A percentile compares a stretch with the other conserved stretches of the same genome.
Evolutionary conservation across 139 green algal species (phyloP).

Genomic region (Yamagishiella unicocca): DNA sequence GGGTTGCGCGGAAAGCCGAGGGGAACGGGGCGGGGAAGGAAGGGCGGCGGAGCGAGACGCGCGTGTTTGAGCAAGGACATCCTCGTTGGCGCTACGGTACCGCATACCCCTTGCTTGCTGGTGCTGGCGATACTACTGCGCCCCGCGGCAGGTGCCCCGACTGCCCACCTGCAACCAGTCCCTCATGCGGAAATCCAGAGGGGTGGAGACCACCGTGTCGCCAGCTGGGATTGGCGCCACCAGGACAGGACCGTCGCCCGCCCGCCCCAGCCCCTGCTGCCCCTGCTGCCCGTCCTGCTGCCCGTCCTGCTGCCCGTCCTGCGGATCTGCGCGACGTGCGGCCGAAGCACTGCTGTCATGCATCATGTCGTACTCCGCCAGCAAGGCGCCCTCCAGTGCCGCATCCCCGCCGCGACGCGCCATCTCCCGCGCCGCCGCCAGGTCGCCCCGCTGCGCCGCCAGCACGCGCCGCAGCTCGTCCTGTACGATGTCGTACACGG

Average conservation of each 20-base stretch:
- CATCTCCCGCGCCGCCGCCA: slow-evolving; percentile 4
- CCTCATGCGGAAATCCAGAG: background rate
- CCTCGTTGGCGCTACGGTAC: too few species aligned
- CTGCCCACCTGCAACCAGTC: slow-evolving; percentile 15
- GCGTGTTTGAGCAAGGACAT: too few species aligned
- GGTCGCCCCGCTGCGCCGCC: background rate
- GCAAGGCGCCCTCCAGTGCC: background rate
- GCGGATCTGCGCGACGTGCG: too few species aligned
- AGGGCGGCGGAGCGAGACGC: too few species aligned
- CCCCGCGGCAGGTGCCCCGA: too few species aligned
- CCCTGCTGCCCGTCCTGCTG: background rate
- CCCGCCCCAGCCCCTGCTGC: background rate
- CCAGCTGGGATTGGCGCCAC: background rate
- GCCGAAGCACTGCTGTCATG: too few species aligned
- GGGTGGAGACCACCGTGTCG: background rate
- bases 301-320: background rate
- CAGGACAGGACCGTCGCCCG: background rate
- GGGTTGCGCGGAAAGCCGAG: too few species aligned
- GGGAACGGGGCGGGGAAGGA: too few species aligned
- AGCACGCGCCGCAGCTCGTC: background rate
- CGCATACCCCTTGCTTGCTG: too few species aligned
- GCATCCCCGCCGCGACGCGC: background rate
- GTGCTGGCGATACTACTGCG: too few species aligned
- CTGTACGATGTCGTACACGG: background rate
- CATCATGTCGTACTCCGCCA: background rate